Base-by-base conservation (phyloP, 2,329 filamentous ascomycete species). In the Hymenoscyphus albidus region DNA sequence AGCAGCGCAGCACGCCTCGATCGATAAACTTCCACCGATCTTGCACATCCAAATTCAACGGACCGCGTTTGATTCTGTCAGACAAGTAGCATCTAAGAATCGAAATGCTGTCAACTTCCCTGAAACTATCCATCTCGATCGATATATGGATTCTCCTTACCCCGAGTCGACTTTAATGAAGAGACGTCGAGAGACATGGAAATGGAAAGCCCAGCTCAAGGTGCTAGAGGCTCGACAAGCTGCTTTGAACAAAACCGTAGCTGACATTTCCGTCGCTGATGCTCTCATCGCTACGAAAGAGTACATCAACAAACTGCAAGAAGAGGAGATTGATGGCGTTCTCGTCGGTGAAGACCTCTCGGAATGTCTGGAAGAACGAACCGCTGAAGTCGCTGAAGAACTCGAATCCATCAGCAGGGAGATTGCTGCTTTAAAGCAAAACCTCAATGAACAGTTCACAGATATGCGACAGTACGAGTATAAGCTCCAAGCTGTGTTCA, bases 1-100 rank as follows among this genome's bases (percentile, higher is more conserved):
- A 73, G 78, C 86, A 64, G 78, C 82, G 76, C 81, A 85, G 64
- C 94, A 89, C 75, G 87, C 87, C 6, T 88, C 90, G 1, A 91
- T 96, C 67, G 85, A 85, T 67, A 82, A 83, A n/a, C 80, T 93
- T 12, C 93, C 95, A 0, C 93, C 93, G 0, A 85, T 99, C 39
- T 80, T 98, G 18, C 93, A 97, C 72, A 87, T 99, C 56, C 90
- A 93, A 69, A 91, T 99, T 39, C 92, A 96, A 74, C 88, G 95
- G 5, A 88, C 91, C 3, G 88, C 89, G 65, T 92, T 87, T 60
- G 88, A 92, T 68, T 83, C 84, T 6, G 83, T 83, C 55, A 81
- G 79, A 63, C 83, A 83, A 63, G 79, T 80, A 27, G 82, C 85
- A 2, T 84, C 81, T 72, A 96, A 96, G 74, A 92, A 93, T 35